phyloP scores from a whole-genome alignment of 2,329 filamentous ascomycete species.

The Leptographium flavum region DNA sequence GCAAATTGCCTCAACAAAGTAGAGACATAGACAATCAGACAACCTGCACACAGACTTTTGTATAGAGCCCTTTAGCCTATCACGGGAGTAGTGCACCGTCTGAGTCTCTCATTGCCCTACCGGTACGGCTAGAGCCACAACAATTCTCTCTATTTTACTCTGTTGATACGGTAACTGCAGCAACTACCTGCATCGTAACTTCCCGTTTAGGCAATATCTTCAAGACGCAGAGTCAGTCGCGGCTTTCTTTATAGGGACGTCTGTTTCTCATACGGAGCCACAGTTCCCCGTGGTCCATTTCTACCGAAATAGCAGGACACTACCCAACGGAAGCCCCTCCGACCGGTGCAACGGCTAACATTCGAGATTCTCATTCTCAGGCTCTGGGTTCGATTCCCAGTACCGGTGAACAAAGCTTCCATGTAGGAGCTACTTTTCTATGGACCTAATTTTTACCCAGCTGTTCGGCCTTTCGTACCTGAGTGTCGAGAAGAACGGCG shows the following conservation, averaged over 20 bases:
- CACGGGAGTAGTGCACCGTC: no score
- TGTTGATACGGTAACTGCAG: not conserved
- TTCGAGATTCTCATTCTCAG: conserved; percentile 14
- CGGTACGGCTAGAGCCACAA: no score
- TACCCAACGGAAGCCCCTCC: not conserved
- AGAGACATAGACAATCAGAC: no score
- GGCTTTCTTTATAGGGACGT: not conserved
- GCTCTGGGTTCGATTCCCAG: conserved; percentile 15
- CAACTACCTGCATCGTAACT: not conserved
- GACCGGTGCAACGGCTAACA: conserved; percentile 14
- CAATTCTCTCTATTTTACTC: no score
- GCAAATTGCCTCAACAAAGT: no score
- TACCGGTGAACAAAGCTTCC: conserved; percentile 8
- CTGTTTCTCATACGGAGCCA: not conserved
- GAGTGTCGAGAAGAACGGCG: no score
- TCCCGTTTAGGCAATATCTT: not conserved
- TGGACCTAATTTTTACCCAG: not conserved
- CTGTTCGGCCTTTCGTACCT: not conserved
- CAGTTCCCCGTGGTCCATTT: not conserved
- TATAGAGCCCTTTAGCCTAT: no score
- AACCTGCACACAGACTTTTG: no score
- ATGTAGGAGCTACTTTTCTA: not conserved
- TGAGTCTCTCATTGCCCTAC: no score
- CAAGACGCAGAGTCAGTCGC: no score
- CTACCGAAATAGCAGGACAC: not conserved